A percentile compares a stretch with the other conserved stretches of the same genome.
phyloP scores from a whole-genome alignment of 306 rosid species.

The Benincasa hispida region DNA sequence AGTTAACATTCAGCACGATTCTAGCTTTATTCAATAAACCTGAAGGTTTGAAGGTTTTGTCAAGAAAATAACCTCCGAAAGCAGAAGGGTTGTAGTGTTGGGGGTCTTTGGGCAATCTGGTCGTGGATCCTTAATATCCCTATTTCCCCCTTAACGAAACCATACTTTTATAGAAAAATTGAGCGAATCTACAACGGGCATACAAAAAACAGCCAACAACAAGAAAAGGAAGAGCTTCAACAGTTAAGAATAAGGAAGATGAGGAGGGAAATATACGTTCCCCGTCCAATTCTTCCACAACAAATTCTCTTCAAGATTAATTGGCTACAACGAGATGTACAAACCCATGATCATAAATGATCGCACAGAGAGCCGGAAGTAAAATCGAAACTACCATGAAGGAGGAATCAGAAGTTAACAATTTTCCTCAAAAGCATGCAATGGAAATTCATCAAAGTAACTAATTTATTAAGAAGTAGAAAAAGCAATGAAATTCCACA shows the following conservation, averaged over 20 bases:
- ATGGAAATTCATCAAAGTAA: background rate
- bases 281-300: background rate
- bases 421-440: background rate
- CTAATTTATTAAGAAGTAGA: background rate
- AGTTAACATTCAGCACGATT: background rate
- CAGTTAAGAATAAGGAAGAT: background rate
- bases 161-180: background rate
- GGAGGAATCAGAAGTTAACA: background rate
- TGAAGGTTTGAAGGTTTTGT: background rate
- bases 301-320: background rate
- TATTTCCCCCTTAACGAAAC: background rate
- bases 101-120: background rate
- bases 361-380: background rate
- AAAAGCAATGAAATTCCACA: background rate
- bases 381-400: background rate
- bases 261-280: too few species aligned
- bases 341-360: background rate
- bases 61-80: background rate
- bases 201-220: background rate
- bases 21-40: background rate
- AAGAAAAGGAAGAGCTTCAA: background rate
- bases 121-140: background rate
- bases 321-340: background rate
- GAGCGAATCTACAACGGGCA: background rate
- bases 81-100: background rate